These are phyloP conservation scores for Oenanthe sinensis DNA, from an alignment of 129 eudicot genomes.

Conservation along the genomic window DNA sequence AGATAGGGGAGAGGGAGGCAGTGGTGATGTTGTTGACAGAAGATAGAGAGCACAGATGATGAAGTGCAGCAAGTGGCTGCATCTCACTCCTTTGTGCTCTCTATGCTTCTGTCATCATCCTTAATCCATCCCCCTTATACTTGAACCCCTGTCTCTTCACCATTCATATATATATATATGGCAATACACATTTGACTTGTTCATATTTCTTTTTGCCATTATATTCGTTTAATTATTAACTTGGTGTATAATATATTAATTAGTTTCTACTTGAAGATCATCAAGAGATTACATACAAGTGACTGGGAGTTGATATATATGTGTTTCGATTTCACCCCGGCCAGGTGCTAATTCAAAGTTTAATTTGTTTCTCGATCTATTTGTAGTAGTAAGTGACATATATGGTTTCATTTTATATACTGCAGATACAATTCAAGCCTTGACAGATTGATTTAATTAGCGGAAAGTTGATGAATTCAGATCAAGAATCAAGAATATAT, in stretches of 20 bases:
- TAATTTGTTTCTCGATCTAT: background rate
- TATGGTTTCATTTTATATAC: background rate
- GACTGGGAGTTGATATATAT: no score
- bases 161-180: background rate
- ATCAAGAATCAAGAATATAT: background rate
- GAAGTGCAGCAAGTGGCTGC: background rate
- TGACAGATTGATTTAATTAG: background rate
- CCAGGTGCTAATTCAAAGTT: background rate
- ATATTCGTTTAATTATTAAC: no score
- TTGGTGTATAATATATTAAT: background rate
- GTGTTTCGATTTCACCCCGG: no score
- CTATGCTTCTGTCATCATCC: conserved; percentile 11
- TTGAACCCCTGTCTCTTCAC: background rate
- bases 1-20: background rate
- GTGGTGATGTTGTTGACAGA: conserved; percentile 9
- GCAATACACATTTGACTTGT: background rate
- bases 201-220: no score
- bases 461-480: background rate
- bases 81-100: conserved; percentile 11
- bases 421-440: background rate
- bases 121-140: background rate
- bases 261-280: background rate
- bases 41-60: conserved; percentile 14
- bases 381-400: background rate
- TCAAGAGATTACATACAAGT: no score